A percentile compares a stretch with the other conserved stretches of the same genome.
phyloP scores from a whole-genome alignment of 1,284 basidiomycete species.

The Bondarzewia mesenterica region DNA sequence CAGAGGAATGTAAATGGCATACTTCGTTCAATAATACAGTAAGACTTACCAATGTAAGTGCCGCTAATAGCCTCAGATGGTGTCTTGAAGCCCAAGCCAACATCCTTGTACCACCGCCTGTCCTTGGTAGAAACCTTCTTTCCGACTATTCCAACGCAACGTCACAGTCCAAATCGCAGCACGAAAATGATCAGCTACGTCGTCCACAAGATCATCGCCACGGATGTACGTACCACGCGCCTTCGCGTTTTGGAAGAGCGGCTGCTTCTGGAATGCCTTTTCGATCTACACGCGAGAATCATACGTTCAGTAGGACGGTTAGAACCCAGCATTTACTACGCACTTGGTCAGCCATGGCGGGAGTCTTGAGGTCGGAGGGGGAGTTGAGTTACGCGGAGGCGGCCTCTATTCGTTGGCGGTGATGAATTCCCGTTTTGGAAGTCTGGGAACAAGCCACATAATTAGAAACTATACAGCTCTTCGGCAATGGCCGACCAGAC shows the following conservation, averaged over 20 bases:
- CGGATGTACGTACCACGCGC: conserved; percentile 63
- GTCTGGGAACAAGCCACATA: conserved; percentile 24
- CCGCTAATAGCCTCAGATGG: conserved; percentile 94
- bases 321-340: conserved; percentile 15
- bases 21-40: neutral
- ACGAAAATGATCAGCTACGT: neutral
- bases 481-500: conserved; percentile 6
- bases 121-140: conserved; percentile 92
- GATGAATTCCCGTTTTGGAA: conserved; percentile 9
- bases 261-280: conserved; percentile 96
- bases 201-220: conserved; percentile 2
- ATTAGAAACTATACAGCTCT: conserved; percentile 21
- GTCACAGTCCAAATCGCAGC: conserved; percentile 9
- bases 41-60: conserved; percentile 84
- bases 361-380: conserved; percentile 23
- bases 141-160: conserved; percentile 41
- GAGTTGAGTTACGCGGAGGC: neutral
- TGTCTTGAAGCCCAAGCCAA: conserved; percentile 96
- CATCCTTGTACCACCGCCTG: conserved; percentile 99
- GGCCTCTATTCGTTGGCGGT: neutral
- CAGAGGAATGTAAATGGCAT: neutral
- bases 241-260: conserved; percentile 98
- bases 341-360: conserved; percentile 61
- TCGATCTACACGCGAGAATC: conserved; percentile 56
- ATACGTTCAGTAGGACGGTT: neutral